Evolutionary conservation across 1,139 yeast species (phyloP), one percentile per base, ranked within the genome.

Genomic region (Suhomyces bokatorum): DNA sequence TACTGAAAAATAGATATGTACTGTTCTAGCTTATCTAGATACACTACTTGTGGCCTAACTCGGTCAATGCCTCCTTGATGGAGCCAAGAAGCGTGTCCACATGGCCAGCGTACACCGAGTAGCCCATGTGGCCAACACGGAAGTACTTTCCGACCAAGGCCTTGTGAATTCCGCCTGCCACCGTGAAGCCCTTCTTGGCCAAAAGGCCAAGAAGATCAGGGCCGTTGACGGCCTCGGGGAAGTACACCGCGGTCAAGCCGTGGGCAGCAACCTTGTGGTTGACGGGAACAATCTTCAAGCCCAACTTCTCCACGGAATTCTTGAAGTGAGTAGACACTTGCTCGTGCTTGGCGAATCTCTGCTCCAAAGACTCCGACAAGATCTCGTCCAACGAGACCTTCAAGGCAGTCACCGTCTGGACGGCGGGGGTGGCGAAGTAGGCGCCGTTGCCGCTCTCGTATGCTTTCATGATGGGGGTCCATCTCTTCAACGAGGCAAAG

Each of bases 121-220:
- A 60, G 30, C 97, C 97, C 98, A 91, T 91, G 69, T 91, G 98
- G 28, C 98, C 98, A 49, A 91, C 83, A 69, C 98, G 82, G 73
- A 91, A 88, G 71, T 90, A 90, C 64, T 85, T 84, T 47, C 87
- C 80, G 39, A 82, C 85, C 58, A 89, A 81, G 17, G 83, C 88
- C 67, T 83, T 85, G 70, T 87, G 95, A 55, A 91, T 84, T 50
- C 97, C 98, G 42, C 95, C 95, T 39, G 98, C 97, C 43, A 91
- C 79, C 27, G 85, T 82, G 59, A 87, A 81, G n/a, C 91, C 87
- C 58, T 81, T 80, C 45, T 75, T 66, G 50, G 84, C 81, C 58
- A 88, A 69, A 46, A 66, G 63, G 33, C 67, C 68, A 51, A 73
- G 69, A 45, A 89, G 75, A 43, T 83, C 84, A 13, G 83, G 75